phyloP scores from a whole-genome alignment of 208 protist species.

The Leishmania amazonensis region DNA sequence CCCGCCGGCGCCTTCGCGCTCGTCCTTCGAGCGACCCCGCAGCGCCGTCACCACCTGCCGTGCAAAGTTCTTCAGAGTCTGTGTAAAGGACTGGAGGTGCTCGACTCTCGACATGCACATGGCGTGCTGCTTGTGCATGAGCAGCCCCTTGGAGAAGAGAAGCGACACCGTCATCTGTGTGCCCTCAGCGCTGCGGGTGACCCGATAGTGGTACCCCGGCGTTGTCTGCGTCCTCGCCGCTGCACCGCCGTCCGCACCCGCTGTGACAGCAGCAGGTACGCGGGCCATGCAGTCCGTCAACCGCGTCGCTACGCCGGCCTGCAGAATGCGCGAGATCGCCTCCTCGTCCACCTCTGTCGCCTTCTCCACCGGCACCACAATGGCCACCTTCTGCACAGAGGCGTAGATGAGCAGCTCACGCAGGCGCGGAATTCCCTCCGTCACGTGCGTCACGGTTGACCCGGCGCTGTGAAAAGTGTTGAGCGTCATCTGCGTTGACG shows the following conservation, averaged over 20 bases:
- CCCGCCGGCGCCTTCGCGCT: conserved; percentile 28
- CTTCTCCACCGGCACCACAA: conserved; percentile 86
- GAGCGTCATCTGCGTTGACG: conserved; percentile 99
- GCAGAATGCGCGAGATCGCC: conserved; percentile 57
- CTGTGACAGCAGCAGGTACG: not conserved
- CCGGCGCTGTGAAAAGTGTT: conserved; percentile 99
- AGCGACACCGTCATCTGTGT: conserved; percentile 68
- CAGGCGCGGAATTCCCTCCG: conserved; percentile 99
- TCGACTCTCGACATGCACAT: conserved; percentile 84
- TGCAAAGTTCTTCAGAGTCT: conserved; percentile 58
- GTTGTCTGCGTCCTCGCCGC: conserved; percentile 2
- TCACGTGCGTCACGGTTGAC: conserved; percentile 98
- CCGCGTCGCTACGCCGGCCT: conserved; percentile 54
- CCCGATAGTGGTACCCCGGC: conserved; percentile 66
- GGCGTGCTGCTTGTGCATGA: conserved; percentile 42
- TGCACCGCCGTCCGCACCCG: not conserved
- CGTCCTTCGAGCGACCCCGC: conserved; percentile 45
- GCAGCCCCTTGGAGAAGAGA: conserved; percentile 71
- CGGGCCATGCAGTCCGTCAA: conserved; percentile 75
- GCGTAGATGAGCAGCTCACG: conserved; percentile 99
- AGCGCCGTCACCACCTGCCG: conserved; percentile 58
- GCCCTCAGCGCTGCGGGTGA: conserved; percentile 45
- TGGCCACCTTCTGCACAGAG: conserved; percentile 82
- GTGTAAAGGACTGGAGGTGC: conserved; percentile 65
- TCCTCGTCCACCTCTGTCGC: conserved; percentile 61